Conservation (phyloP, 2,329 filamentous ascomycete species). For the Myriangium duriaei region DNA sequence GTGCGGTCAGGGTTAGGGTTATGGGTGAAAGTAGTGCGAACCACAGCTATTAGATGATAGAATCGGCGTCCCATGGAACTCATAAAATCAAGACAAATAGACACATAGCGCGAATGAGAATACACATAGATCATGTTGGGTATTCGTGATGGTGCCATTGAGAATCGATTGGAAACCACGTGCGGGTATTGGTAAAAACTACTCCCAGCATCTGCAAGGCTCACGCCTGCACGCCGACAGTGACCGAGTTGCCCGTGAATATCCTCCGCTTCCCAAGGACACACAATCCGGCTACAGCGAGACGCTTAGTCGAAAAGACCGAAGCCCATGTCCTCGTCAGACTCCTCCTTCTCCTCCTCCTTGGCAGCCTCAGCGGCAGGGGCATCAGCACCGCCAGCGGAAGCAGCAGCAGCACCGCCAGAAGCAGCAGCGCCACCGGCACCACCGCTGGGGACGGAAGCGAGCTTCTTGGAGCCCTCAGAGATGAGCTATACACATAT, state of each 20-base stretch:
- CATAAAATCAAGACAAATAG: background rate
- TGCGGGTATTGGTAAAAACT: background rate
- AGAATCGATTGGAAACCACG: background rate
- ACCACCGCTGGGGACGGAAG: slow-evolving; percentile 91
- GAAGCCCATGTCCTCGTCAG: slow-evolving; percentile 64
- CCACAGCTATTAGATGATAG: no score
- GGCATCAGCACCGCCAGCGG: slow-evolving; percentile 48
- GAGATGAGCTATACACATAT: slow-evolving; percentile 61
- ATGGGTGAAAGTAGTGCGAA: no score
- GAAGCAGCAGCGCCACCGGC: slow-evolving; percentile 57
- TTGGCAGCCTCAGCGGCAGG: slow-evolving; percentile 40
- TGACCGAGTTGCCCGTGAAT: no score
- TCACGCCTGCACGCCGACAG: no score
- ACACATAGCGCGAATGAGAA: background rate
- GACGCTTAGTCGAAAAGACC: slow-evolving; percentile 52
- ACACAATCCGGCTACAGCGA: no score
- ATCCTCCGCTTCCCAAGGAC: no score
- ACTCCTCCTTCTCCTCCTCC: slow-evolving; percentile 65
- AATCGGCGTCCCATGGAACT: no score
- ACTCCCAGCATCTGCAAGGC: no score
- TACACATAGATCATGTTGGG: no score
- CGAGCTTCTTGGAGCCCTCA: slow-evolving; percentile 84
- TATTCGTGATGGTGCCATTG: background rate
- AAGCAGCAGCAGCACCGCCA: slow-evolving; percentile 52
- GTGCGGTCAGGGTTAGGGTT: background rate